phyloP scores from a whole-genome alignment of 2,329 filamentous ascomycete species.

The Chaetomium globosum region DNA sequence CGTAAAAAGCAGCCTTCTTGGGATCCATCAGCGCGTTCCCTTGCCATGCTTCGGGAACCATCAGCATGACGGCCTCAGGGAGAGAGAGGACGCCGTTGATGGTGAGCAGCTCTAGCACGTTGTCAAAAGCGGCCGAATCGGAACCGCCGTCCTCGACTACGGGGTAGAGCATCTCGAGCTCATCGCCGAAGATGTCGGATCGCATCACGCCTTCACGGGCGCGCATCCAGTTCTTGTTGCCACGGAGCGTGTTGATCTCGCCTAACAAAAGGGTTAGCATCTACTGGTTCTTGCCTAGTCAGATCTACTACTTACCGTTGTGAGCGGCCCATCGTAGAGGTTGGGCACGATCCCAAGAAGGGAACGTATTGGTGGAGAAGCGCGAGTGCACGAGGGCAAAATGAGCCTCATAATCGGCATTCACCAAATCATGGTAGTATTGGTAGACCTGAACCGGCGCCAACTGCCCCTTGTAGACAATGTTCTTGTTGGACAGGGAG shows the following conservation, averaged over 20 bases:
- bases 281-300: not conserved
- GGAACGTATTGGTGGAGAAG: conserved; percentile 98
- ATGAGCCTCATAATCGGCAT: conserved; percentile 95
- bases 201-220: conserved; percentile 93
- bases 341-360: conserved; percentile 96
- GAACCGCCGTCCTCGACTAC: conserved; percentile 96
- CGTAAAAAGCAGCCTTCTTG: conserved; percentile 94
- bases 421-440: conserved; percentile 96
- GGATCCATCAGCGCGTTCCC: conserved; percentile 90
- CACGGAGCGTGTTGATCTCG: conserved; percentile 95
- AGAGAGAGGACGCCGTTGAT: conserved; percentile 96
- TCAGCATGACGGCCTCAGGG: conserved; percentile 95
- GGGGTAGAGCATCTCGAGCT: conserved; percentile 86
- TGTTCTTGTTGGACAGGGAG: conserved; percentile 96
- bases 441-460: conserved; percentile 94
- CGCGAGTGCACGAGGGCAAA: conserved; percentile 96
- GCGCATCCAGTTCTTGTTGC: conserved; percentile 99
- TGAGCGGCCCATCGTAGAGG: conserved; percentile 95
- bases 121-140: conserved; percentile 96
- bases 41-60: conserved; percentile 98
- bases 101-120: conserved; percentile 87
- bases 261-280: conserved; percentile 44
- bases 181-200: conserved; percentile 88
- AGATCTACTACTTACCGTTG: conserved; percentile 66
- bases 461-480: conserved; percentile 97